phyloP scores from a whole-genome alignment of 78 protist genomes.

The Cavenderia fasciculata region DNA sequence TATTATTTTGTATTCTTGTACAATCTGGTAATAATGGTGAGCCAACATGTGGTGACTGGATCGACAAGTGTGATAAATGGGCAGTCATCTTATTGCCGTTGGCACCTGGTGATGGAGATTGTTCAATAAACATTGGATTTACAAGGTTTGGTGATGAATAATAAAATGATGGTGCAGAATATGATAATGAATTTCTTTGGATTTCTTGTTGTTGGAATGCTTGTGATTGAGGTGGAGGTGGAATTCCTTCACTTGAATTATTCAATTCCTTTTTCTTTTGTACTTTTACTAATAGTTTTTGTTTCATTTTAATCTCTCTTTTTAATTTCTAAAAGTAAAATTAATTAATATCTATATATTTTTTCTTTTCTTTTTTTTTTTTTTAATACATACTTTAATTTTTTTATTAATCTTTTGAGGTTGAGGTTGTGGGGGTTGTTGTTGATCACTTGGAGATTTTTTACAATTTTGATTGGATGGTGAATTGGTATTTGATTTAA shows the following conservation, averaged over 20 bases:
- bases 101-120: not conserved
- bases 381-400: not conserved
- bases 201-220: not conserved
- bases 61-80: not conserved
- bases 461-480: no score
- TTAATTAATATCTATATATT: no score
- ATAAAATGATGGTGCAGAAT: not conserved
- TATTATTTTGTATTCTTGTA: not conserved
- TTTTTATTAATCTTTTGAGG: slow-evolving; percentile 3
- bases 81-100: not conserved
- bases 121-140: not conserved
- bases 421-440: slow-evolving; percentile 4
- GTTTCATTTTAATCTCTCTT: slow-evolving; percentile 64
- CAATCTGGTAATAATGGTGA: not conserved
- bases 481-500: no score
- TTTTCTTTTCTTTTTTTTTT: not conserved
- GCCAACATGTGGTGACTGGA: not conserved
- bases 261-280: slow-evolving; percentile 27
- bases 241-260: no score
- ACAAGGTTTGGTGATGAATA: not conserved
- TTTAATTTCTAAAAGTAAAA: slow-evolving; percentile 16
- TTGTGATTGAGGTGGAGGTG: slow-evolving; percentile 7
- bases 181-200: not conserved
- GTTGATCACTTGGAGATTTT: no score
- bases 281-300: slow-evolving; percentile 34